Evolutionary conservation across 192 early-diverging fungal species (phyloP).

Genomic region (Entophlyctis helioformis): DNA sequence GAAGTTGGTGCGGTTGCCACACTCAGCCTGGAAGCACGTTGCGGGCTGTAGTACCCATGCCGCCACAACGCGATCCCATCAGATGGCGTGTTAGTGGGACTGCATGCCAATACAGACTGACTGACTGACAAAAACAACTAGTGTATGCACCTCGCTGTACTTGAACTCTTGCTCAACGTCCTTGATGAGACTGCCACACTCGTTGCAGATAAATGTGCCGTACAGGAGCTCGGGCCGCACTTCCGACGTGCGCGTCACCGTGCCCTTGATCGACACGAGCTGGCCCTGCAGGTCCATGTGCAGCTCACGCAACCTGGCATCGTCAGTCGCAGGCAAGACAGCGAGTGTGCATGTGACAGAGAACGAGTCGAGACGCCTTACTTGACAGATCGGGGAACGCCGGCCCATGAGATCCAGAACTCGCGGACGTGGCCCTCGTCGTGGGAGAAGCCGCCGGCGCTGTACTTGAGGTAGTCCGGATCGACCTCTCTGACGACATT

Average conservation of each 20-base stretch:
- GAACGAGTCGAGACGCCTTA: not conserved
- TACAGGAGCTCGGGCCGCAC: conserved; percentile 88
- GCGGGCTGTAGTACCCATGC: conserved; percentile 44
- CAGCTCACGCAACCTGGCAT: conserved; percentile 80
- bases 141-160: conserved; percentile 73
- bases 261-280: conserved; percentile 72
- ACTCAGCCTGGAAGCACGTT: conserved; percentile 68
- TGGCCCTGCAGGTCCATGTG: conserved; percentile 72
- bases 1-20: conserved; percentile 73
- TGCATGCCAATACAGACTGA: not conserved
- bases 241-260: conserved; percentile 93
- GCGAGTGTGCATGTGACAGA: too few species aligned
- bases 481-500: conserved; percentile 60
- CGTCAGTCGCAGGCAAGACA: too few species aligned
- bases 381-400: conserved; percentile 11
- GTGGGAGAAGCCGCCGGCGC: conserved; percentile 11
- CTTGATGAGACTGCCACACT: conserved; percentile 64
- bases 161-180: conserved; percentile 93
- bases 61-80: not conserved
- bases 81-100: not conserved
- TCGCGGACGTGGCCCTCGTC: conserved; percentile 45
- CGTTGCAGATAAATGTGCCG: conserved; percentile 82
- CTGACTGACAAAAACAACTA: too few species aligned
- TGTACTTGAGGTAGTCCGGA: conserved; percentile 42
- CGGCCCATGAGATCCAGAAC: conserved; percentile 56